phyloP scores from a whole-genome alignment of 2,329 filamentous ascomycete genomes.

The Epichloe aotearoae region DNA sequence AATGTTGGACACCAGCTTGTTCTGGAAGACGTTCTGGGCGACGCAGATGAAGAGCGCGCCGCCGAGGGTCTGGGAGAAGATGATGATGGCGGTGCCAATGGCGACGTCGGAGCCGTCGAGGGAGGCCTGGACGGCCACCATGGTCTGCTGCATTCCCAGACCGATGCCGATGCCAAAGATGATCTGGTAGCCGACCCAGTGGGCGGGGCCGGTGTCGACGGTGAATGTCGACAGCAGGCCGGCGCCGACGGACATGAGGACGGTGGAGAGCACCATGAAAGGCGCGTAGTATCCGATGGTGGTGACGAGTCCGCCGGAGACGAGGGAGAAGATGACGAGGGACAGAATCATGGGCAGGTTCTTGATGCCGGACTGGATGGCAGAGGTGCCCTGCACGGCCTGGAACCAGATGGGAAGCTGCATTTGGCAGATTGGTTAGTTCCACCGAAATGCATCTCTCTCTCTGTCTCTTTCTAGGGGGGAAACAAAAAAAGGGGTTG shows the following conservation, averaged over 20 bases:
- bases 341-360: conserved; percentile 17
- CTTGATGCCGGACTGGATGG: conserved; percentile 17
- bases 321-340: conserved; percentile 14
- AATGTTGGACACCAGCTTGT: conserved; percentile 20
- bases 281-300: conserved; percentile 29
- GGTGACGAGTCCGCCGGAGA: conserved; percentile 15
- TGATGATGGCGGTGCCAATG: conserved; percentile 30
- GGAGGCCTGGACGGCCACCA: conserved; percentile 32
- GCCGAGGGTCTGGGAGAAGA: conserved; percentile 31
- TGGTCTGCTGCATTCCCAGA: conserved; percentile 28
- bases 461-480: too few relatives aligned
- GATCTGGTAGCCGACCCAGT: conserved; percentile 22
- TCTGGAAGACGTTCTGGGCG: conserved; percentile 37
- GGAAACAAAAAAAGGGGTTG: conserved; percentile 13
- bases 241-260: conserved; percentile 21
- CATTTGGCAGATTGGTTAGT: conserved; percentile 19
- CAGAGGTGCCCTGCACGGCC: conserved; percentile 24
- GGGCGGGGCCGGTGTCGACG: conserved; percentile 7
- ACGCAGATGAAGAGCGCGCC: conserved; percentile 37
- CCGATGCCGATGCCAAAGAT: conserved; percentile 30
- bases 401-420: conserved; percentile 30
- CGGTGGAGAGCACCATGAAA: conserved; percentile 22
- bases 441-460: background rate
- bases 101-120: conserved; percentile 29
- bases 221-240: conserved; percentile 28